A percentile compares a stretch with the other conserved stretches of the same genome.
phyloP scores from a whole-genome alignment of 257 asterid genomes.

The Marsdenia floribunda region DNA sequence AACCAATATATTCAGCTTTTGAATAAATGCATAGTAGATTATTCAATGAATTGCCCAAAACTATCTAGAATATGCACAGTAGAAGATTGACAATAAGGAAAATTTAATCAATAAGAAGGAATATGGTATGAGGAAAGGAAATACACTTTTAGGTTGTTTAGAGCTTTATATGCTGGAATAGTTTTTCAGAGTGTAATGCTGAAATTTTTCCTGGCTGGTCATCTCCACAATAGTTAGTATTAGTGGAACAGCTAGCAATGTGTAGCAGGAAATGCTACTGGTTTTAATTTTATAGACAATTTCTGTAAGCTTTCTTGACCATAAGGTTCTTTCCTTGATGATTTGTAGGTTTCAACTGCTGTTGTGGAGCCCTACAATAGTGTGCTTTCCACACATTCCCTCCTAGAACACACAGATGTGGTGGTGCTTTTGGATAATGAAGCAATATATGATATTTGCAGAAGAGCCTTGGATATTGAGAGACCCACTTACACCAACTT shows the following conservation, averaged over 20 bases:
- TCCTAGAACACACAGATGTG: conserved; percentile 22
- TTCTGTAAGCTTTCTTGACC: background rate
- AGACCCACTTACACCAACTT: conserved; percentile 19
- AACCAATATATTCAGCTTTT: background rate
- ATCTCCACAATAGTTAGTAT: background rate
- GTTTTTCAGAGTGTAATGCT: background rate
- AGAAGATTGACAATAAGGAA: background rate
- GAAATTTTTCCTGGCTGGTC: background rate
- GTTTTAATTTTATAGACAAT: background rate
- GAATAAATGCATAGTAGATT: background rate
- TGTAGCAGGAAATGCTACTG: background rate
- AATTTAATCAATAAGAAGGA: background rate
- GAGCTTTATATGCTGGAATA: background rate
- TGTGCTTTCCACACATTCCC: conserved; percentile 18
- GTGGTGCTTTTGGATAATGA: conserved; percentile 20
- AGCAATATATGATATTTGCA: conserved; percentile 23
- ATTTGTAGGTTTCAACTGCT: conserved; percentile 18
- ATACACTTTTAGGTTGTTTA: background rate
- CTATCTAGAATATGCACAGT: background rate
- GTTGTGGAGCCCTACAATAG: conserved; percentile 24
- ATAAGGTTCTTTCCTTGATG: background rate
- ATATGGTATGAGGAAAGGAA: background rate
- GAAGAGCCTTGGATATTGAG: conserved; percentile 19
- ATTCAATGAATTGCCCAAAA: background rate
- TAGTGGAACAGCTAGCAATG: background rate